phyloP scores from a whole-genome alignment of 768 basidiomycete genomes.

The Xerocomellus dryophilus region DNA sequence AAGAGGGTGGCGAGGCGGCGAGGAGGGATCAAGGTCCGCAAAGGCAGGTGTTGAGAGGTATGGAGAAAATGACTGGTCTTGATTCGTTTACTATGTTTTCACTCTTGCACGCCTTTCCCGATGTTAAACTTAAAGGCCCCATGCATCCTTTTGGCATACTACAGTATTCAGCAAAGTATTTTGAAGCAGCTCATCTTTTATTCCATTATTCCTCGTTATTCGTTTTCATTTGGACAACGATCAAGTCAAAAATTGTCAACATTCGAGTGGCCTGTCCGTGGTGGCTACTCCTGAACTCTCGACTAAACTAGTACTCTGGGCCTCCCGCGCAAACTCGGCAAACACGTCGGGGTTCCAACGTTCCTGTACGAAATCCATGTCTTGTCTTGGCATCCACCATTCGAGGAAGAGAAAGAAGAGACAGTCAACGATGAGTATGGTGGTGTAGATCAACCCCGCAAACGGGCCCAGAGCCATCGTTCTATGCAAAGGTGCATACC shows the following conservation, averaged over 20 bases:
- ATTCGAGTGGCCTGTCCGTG: neutral
- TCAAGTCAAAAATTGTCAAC: neutral
- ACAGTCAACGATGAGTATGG: constrained; percentile 86
- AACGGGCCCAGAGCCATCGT: constrained; percentile 77
- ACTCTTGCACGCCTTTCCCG: neutral
- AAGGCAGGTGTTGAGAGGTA: constrained; percentile 14
- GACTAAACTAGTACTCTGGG: neutral
- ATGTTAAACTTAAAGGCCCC: neutral
- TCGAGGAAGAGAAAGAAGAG: constrained; percentile 84
- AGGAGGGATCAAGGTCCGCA: constrained; percentile 22
- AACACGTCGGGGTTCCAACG: constrained; percentile 51
- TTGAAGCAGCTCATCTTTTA: constrained; percentile 9
- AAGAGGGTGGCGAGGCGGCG: constrained; percentile 24
- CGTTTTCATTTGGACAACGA: constrained; percentile 3
- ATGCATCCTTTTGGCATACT: constrained; percentile 2
- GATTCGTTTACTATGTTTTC: neutral
- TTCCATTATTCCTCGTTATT: constrained; percentile 22
- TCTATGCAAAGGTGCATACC: constrained; percentile 31
- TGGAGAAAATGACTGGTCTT: neutral
- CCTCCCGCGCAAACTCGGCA: constrained; percentile 13
- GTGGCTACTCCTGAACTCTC: neutral
- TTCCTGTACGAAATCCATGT: constrained; percentile 69
- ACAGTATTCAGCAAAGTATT: constrained; percentile 1
- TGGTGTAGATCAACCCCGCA: constrained; percentile 83
- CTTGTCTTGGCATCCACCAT: constrained; percentile 75